phyloP scores from a whole-genome alignment of 768 basidiomycete genomes.

The Punctularia strigosozonata region DNA sequence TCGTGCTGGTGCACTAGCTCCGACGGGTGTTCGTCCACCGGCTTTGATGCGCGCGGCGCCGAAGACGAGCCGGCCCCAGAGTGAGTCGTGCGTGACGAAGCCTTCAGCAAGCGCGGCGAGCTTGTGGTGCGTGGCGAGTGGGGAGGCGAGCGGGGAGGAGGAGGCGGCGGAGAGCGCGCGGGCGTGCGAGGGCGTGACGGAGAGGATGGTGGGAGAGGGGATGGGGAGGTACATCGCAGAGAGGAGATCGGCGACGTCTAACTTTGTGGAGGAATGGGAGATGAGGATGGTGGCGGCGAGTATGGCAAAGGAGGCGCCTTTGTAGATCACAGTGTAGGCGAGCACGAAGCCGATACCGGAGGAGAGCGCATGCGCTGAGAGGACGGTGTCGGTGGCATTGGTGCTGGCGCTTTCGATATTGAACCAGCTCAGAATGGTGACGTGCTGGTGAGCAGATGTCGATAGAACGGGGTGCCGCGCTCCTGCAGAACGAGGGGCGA shows the following conservation, averaged over 20 bases:
- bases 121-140: constrained; percentile 74
- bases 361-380: constrained; percentile 62
- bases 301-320: constrained; percentile 64
- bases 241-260: constrained; percentile 33
- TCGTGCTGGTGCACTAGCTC: no score
- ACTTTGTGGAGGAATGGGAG: no score
- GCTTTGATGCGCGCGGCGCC: constrained; percentile 52
- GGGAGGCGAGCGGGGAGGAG: constrained; percentile 36
- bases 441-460: no score
- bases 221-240: constrained; percentile 38
- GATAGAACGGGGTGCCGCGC: no score
- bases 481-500: no score
- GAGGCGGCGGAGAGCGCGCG: constrained; percentile 43
- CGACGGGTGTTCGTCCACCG: no score
- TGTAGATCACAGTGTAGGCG: constrained; percentile 67
- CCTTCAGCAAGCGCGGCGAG: constrained; percentile 56
- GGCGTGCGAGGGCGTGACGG: constrained; percentile 56
- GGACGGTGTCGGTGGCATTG: constrained; percentile 56
- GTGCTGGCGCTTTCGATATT: constrained; percentile 63
- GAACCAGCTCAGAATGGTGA: constrained; percentile 51
- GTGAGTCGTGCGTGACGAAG: constrained; percentile 60
- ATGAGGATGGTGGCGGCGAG: no score
- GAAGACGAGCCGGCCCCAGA: constrained; percentile 80
- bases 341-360: constrained; percentile 72
- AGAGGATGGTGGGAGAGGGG: constrained; percentile 71